Conservation (phyloP, 2,329 filamentous ascomycete species). For the Harringtonia aguacate region DNA sequence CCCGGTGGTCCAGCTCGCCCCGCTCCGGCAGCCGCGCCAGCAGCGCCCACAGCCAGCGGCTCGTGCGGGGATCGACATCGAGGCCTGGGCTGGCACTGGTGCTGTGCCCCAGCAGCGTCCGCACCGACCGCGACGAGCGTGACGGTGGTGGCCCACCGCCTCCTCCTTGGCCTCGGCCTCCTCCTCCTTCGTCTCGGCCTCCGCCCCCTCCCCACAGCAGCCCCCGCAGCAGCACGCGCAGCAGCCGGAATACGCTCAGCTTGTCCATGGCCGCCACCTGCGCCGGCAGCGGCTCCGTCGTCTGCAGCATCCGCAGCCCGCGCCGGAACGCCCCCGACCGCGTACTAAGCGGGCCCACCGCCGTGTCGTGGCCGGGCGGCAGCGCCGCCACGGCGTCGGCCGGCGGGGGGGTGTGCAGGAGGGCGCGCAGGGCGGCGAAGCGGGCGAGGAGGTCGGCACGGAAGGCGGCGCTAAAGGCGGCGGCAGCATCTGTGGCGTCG, state of each 20-base stretch:
- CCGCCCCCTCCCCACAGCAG: slow-evolving; percentile 51
- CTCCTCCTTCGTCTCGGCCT: too few relatives aligned
- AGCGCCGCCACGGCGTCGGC: slow-evolving; percentile 41
- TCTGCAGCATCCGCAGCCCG: slow-evolving; percentile 42
- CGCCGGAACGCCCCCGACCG: slow-evolving; percentile 34
- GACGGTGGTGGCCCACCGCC: too few relatives aligned
- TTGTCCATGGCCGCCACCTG: slow-evolving; percentile 57
- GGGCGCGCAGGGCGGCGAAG: slow-evolving; percentile 53
- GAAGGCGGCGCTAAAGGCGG: slow-evolving; percentile 51
- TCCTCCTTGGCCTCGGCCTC: too few relatives aligned
- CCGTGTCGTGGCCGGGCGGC: slow-evolving; percentile 38
- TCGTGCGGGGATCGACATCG: slow-evolving; percentile 53
- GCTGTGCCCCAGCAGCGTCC: not conserved
- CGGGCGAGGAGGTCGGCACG: slow-evolving; percentile 53
- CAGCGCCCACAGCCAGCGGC: slow-evolving; percentile 78
- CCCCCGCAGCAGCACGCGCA: slow-evolving; percentile 55
- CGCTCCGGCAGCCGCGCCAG: slow-evolving; percentile 64
- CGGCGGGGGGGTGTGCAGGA: slow-evolving; percentile 47
- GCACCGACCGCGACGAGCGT: slow-evolving; percentile 10
- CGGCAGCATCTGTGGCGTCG: slow-evolving; percentile 13
- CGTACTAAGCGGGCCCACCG: slow-evolving; percentile 43
- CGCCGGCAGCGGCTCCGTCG: slow-evolving; percentile 44
- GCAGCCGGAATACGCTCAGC: slow-evolving; percentile 51
- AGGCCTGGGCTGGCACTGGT: slow-evolving; percentile 17
- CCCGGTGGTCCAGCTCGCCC: slow-evolving; percentile 64